Base-by-base conservation (phyloP, 495 filamentous ascomycete species). In the Diplogelasinospora grovesii region DNA sequence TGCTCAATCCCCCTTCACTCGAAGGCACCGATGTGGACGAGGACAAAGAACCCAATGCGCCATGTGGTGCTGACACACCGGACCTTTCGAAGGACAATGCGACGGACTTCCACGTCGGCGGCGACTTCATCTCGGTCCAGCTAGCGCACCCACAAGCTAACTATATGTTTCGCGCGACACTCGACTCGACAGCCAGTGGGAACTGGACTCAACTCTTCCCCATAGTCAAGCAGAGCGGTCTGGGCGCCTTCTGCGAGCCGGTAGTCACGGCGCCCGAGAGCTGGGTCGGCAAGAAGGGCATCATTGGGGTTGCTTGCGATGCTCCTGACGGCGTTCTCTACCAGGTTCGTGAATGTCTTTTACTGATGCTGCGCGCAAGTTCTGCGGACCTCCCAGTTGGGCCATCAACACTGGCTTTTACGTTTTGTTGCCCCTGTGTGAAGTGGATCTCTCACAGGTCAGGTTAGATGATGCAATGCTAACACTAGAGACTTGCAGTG, bases 21-120 rank as follows among this genome's bases (percentile, higher is more conserved):
- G 70, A 69, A 22, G 74, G 52, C 20, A 23, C 30, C 15, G 22
- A 18, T 0, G 29, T 75, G 53, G 46, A 65, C 22, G 71, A 75
- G 20, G 45, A 55, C n/a, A 30, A 57, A 10, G 64, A 74, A 41
- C 43, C 16, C 39, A 50, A 44, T 3, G 49, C 43, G 0, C 74
- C 71, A 5, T 77, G 74, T 45, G 74, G 74, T 32, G 65, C 71
- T 32, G 63, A 67, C 46, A 44, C 44, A 0, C 52, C 65, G 29
- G 49, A 61, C 31, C 61, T 74, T 29, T 25, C 44, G 33, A 34
- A 45, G n/a, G 52, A 60, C 30, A 51, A 54, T 4, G 32, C 57
- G 3, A 66, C 58, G 18, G 60, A 73, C 36, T 74, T 76, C 61
- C 66, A 70, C 42, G 71, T 77, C 49, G 70, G 57, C 38, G 72